A percentile compares a stretch with the other conserved stretches of the same genome.
Conservation (phyloP, 805 yeast genomes). For the Metschnikowia baotianmanensis region DNA sequence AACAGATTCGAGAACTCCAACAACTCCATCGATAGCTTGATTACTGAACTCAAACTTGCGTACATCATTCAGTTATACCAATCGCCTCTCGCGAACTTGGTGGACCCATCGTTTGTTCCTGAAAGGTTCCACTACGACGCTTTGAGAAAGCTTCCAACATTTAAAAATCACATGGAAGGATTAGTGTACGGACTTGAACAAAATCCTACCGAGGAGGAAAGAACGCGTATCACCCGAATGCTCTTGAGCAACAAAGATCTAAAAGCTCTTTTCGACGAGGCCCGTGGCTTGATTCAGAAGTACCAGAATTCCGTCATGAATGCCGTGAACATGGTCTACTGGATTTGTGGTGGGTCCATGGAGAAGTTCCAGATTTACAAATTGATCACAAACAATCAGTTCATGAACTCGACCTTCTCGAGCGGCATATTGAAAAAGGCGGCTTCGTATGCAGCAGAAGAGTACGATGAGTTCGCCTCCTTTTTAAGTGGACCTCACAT, state of each 20-base stretch:
- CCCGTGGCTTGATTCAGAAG: constrained; percentile 21
- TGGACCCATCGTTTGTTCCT: constrained; percentile 14
- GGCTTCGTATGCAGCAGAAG: constrained; percentile 2
- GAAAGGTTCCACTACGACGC: constrained; percentile 21
- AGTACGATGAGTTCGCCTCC: constrained; percentile 6
- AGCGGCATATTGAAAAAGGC: constrained; percentile 21
- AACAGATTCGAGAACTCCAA: constrained; percentile 37
- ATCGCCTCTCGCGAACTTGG: constrained; percentile 31
- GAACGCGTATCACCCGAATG: constrained; percentile 15
- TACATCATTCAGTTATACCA: constrained; percentile 42
- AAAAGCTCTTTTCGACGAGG: constrained; percentile 14
- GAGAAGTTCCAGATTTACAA: constrained; percentile 34
- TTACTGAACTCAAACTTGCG: constrained; percentile 35
- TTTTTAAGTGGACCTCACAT: constrained; percentile 13
- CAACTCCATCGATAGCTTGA: constrained; percentile 40
- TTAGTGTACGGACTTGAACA: constrained; percentile 12
- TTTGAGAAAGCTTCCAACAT: constrained; percentile 35
- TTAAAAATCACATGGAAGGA: constrained; percentile 33
- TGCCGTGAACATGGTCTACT: constrained; percentile 24
- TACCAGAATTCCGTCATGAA: constrained; percentile 29
- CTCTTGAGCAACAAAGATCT: constrained; percentile 19
- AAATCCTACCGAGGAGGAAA: constrained; percentile 10
- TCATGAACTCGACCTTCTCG: constrained; percentile 26
- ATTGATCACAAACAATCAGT: constrained; percentile 28
- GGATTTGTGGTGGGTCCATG: constrained; percentile 19